A percentile compares a stretch with the other conserved stretches of the same genome.
These are phyloP conservation scores for Persicaria maculosa DNA, from an alignment of 148 eudicot species.

Conservation along the genomic window DNA sequence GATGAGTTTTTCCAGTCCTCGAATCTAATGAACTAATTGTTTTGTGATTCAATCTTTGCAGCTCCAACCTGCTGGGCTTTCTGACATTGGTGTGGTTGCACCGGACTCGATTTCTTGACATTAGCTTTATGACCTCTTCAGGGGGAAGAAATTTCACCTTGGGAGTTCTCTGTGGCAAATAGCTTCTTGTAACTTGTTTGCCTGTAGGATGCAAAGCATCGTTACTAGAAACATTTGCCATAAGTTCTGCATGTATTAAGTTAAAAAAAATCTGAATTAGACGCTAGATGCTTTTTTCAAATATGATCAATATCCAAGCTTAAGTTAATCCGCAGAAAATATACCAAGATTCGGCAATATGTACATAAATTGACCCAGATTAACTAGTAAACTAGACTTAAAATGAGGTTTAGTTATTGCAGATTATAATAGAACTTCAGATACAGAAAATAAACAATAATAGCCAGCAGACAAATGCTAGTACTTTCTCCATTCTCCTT, in stretches of 20 bases:
- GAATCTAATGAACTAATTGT: not conserved
- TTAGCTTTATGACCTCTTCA: not conserved
- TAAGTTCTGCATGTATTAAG: not conserved
- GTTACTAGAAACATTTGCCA: not conserved
- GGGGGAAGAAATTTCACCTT: not conserved
- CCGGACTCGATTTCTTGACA: not conserved
- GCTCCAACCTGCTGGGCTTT: not conserved
- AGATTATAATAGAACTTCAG: not conserved
- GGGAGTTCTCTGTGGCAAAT: not conserved
- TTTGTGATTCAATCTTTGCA: not conserved
- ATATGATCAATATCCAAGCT: not conserved
- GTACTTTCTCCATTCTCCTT: not conserved
- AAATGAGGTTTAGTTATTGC: not conserved
- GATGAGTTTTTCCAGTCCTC: not conserved
- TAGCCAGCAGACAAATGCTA: not conserved
- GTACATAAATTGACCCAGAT: not conserved
- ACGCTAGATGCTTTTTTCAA: slow-evolving; percentile 1
- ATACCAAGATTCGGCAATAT: not conserved
- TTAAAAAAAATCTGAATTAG: not conserved
- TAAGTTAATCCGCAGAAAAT: not conserved
- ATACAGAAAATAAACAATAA: not conserved
- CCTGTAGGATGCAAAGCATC: not conserved
- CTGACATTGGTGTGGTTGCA: not conserved
- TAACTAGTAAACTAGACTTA: not conserved
- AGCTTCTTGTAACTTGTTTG: not conserved